phyloP scores from a whole-genome alignment of 768 basidiomycete species.

The Xerocomellus chrysenteron region DNA sequence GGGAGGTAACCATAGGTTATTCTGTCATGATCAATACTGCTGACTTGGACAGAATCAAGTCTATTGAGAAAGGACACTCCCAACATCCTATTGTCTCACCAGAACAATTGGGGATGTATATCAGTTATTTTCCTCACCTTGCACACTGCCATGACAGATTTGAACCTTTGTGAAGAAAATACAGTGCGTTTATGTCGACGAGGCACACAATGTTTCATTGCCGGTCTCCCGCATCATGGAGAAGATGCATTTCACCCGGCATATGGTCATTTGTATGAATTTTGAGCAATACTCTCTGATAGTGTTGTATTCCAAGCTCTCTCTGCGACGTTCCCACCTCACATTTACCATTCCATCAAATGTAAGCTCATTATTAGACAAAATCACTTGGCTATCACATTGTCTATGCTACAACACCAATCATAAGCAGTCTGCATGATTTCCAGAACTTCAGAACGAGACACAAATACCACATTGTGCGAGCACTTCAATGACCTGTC shows the following conservation, averaged over 20 bases:
- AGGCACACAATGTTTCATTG: constrained; percentile 6
- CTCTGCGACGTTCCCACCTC: no score
- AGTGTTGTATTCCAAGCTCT: no score
- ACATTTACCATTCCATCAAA: no score
- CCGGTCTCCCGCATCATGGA: not conserved
- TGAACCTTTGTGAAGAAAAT: not conserved
- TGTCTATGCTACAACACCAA: no score
- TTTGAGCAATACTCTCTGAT: not conserved
- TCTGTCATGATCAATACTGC: not conserved
- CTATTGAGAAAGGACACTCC: not conserved
- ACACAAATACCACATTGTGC: no score
- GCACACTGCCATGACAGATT: not conserved
- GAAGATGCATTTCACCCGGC: constrained; percentile 1
- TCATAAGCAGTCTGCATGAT: no score
- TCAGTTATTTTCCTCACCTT: not conserved
- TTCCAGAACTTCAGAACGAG: no score
- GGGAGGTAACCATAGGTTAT: not conserved
- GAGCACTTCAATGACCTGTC: no score
- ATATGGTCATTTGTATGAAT: not conserved
- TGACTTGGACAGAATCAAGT: not conserved
- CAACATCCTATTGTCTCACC: constrained; percentile 9
- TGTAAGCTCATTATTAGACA: no score
- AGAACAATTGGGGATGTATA: constrained; percentile 1
- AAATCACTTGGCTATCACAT: no score
- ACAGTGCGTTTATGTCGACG: not conserved